Base-by-base conservation (phyloP, 805 yeast genomes). In the Wickerhamia fluorescens region DNA sequence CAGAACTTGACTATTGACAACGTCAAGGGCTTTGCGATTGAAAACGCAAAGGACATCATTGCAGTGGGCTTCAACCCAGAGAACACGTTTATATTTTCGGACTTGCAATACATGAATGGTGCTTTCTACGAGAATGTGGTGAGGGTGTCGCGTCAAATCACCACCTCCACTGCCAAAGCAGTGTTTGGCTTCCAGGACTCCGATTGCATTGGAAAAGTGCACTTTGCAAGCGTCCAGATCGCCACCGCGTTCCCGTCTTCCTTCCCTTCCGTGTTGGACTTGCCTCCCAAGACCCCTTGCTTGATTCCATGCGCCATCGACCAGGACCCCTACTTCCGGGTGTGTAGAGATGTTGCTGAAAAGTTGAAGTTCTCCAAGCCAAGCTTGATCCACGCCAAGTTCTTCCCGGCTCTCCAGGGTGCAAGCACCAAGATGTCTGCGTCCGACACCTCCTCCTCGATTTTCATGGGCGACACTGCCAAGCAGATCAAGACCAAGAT, bases 301-400 rank as follows among this genome's bases (percentile, higher is more conserved):
- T 68, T 92, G 56, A 92, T 92, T 56, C 98, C 98, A 22, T 92
- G 98, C 70, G 98, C 98, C 27, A 92, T 92, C 53, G 98, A 92
- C 56, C 98, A 89, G 67, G 98, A 92, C 58, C 97, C 98, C 17
- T 92, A 92, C 59, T 92, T 92, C 68, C 74, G 98, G 60, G 94
- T 92, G 14, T 85, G 95, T 59, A 74, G 98, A 61, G 98, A 92
- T 55, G 98, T 92, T 41, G 96, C 98, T 7, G 87, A 78, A 49
- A 92, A 89, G 58, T 72, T 92, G 54, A 82, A 80, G 57, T 94
- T 72, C 54, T 66, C 87, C 38, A 92, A 92, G 61, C 97, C 97
- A 12, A 76, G 96, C 7, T 71, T 92, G 52, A 68, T 92, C 40
- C 97, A 92, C 59, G 78, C 98, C 31, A 81, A 84, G 58, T 92